These are phyloP conservation scores for Paramecium pentaurelia DNA, from an alignment of 73 alveolate species.

Conservation along the genomic window DNA sequence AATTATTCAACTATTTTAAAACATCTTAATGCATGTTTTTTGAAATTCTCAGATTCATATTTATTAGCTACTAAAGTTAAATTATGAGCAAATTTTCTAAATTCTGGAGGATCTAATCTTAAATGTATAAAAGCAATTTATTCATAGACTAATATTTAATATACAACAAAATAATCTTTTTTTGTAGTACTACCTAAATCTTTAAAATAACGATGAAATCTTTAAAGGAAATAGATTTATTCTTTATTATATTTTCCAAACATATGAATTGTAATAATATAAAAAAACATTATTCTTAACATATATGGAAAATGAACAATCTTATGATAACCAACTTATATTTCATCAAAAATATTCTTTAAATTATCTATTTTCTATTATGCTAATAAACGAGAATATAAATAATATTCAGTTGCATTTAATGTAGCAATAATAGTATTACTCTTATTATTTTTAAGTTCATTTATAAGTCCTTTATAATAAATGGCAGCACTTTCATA, in stretches of 20 bases:
- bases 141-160: slow-evolving; percentile 12
- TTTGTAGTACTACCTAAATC: background rate
- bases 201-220: slow-evolving; percentile 10
- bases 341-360: background rate
- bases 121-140: slow-evolving; percentile 24
- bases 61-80: slow-evolving; percentile 29
- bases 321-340: background rate
- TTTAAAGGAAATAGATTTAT: background rate
- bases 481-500: slow-evolving; percentile 30
- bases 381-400: slow-evolving; percentile 6
- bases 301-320: background rate
- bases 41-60: slow-evolving; percentile 32
- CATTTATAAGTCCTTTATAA: background rate
- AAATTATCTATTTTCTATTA: slow-evolving; percentile 16
- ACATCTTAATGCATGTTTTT: slow-evolving; percentile 15
- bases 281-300: slow-evolving; percentile 10
- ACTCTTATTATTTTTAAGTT: slow-evolving; percentile 16
- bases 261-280: background rate
- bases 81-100: slow-evolving; percentile 31
- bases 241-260: background rate
- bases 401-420: slow-evolving; percentile 24
- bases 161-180: background rate
- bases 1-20: slow-evolving; percentile 24
- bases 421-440: background rate
- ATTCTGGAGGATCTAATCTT: slow-evolving; percentile 39